Evolutionary conservation across 768 basidiomycete species (phyloP).

Genomic region (Tylopilus plumbeoviolaceoides): DNA sequence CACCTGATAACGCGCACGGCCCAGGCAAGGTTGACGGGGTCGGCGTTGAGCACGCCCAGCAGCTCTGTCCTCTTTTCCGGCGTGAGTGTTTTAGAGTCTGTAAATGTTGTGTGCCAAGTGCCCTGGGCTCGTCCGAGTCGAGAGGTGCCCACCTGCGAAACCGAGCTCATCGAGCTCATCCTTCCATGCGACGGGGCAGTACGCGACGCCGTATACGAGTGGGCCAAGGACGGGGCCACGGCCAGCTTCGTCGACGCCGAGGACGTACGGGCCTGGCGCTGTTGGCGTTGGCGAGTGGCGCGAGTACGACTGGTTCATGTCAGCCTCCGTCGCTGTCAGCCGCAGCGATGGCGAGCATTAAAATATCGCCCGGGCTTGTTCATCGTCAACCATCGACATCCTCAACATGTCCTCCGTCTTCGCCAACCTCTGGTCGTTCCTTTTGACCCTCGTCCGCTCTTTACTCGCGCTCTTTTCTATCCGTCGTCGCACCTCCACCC

Average conservation of each 20-base stretch:
- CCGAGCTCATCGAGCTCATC: slow-evolving; percentile 74
- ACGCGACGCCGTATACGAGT: slow-evolving; percentile 93
- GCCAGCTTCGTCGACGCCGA: slow-evolving; percentile 99
- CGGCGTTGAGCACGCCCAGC: slow-evolving; percentile 62
- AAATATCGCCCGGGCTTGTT: slow-evolving; percentile 3
- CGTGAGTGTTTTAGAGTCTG: slow-evolving; percentile 92
- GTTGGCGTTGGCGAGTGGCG: slow-evolving; percentile 73
- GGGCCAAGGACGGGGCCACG: slow-evolving; percentile 95
- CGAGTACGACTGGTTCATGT: slow-evolving; percentile 56
- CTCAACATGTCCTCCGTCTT: slow-evolving; percentile 16
- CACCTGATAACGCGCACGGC: slow-evolving; percentile 76
- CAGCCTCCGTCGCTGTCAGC: slow-evolving; percentile 5
- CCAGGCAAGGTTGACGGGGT: slow-evolving; percentile 73
- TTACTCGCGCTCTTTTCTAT: slow-evolving; percentile 19
- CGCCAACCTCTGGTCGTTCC: slow-evolving; percentile 20
- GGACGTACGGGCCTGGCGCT: slow-evolving; percentile 75
- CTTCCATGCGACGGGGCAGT: slow-evolving; percentile 78
- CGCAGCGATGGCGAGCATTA: neutral
- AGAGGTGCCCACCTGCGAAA: slow-evolving; percentile 71
- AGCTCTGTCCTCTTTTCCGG: slow-evolving; percentile 62
- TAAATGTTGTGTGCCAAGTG: too few relatives aligned
- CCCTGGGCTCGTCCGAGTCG: too few relatives aligned
- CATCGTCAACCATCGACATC: neutral
- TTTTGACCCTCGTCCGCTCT: slow-evolving; percentile 28
- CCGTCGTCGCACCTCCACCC: slow-evolving; percentile 8